Evolutionary conservation across 192 early-diverging fungal genomes (phyloP), one percentile per base, ranked within the genome.

Genomic region (Umbelopsis isabellina): DNA sequence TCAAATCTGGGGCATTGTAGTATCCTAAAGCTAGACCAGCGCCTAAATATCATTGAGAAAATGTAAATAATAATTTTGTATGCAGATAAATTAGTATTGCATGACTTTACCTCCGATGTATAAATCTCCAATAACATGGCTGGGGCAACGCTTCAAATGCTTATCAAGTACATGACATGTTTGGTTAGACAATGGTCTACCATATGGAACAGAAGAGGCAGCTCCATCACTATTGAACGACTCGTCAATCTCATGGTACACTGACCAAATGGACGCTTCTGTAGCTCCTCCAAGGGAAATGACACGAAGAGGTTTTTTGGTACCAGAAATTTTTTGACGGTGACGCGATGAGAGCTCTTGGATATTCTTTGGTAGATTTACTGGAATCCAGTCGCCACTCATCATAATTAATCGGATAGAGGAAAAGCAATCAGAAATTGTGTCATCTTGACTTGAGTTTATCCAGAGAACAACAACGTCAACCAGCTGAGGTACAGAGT

Each of bases 21-120:
- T 83, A 83, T 5, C 75, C 79, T 5, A 58, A 44, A 20, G 78
- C 81, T 10, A 83, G 71, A 18, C 75, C 79, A 46, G 67, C 49
- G 23, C 75, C 83, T 48, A 48, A 48, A 2, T 4, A 18, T 48
- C 4, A 4, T 2, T 48, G 46, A 48, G 46, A 48, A 1, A 18
- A 48, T 4, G 46, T 48, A 1, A 48, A 4, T 48, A 18, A 48
- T 48, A 2, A 4, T 48, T 48, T 48, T 48, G 46, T 48, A 48
- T 48, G 1, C 46, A 48, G 46, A 2, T 48, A 4, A 48, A 48
- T 1, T 18, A 18, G 2, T 48, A 48, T 48, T 48, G 46, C 4
- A 48, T 48, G 1, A 48, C 46, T 48, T 48, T 48, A 48, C 46
- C 46, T 48, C 46, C 46, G 4, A 48, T 48, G 4, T 48, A 48